Conservation (phyloP, 2,329 filamentous ascomycete species). For the Calonectria pauciramosa region DNA sequence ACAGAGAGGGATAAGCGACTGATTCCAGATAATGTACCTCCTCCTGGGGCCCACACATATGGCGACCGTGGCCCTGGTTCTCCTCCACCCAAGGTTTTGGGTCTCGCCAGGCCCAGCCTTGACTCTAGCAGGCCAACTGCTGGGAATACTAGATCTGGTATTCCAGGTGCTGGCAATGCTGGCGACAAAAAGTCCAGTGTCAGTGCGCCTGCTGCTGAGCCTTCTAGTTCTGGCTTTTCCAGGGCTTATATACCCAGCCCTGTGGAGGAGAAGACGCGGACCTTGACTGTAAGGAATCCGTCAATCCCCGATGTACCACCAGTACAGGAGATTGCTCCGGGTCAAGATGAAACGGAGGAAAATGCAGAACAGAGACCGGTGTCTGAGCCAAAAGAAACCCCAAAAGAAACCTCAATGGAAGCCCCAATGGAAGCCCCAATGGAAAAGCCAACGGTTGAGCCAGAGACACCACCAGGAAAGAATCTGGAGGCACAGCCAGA, state of each 20-base stretch:
- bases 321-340: not conserved
- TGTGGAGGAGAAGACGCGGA: not conserved
- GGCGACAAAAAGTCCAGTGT: not conserved
- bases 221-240: not conserved
- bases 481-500: not conserved
- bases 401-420: too few species aligned
- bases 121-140: not conserved
- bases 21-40: not conserved
- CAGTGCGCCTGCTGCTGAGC: not conserved
- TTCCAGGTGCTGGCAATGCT: not conserved
- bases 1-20: not conserved
- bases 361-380: not conserved
- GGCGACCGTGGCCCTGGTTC: not conserved
- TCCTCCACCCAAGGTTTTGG: not conserved
- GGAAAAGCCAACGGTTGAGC: not conserved
- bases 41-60: not conserved
- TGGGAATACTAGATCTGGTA: not conserved
- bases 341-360: not conserved
- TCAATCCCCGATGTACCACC: not conserved
- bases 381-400: not conserved
- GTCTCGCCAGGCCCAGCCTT: not conserved
- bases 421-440: not conserved
- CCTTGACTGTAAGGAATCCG: not conserved
- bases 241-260: not conserved
- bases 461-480: not conserved